A percentile compares a stretch with the other conserved stretches of the same genome.
These are phyloP conservation scores for Cytauxzoon felis DNA, from an alignment of 169 alveolate species.

Conservation along the genomic window DNA sequence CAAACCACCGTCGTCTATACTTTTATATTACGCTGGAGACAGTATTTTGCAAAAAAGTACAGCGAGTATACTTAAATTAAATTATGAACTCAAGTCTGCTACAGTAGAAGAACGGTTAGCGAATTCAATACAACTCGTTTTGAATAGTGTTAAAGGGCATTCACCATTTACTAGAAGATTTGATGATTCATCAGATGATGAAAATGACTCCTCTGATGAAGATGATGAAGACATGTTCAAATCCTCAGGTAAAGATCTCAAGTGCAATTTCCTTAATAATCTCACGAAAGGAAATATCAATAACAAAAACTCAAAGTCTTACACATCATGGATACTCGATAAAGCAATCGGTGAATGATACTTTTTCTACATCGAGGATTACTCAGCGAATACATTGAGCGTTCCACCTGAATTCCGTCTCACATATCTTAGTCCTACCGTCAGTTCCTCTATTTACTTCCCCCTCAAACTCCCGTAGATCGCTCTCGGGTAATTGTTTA, in stretches of 20 bases:
- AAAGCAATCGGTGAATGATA: constrained; percentile 5
- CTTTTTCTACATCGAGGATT: not conserved
- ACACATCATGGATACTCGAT: constrained; percentile 56
- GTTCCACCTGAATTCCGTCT: too few species aligned
- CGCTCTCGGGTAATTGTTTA: too few species aligned
- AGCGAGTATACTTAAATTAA: not conserved
- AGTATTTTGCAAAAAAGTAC: constrained; percentile 51
- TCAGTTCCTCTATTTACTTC: too few species aligned
- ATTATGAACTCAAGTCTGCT: constrained; percentile 15
- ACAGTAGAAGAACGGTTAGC: constrained; percentile 49
- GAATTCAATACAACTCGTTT: constrained; percentile 18
- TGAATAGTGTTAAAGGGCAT: constrained; percentile 51
- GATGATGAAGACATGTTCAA: constrained; percentile 1
- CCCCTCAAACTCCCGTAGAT: too few species aligned
- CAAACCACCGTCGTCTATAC: constrained; percentile 42
- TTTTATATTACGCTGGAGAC: constrained; percentile 53
- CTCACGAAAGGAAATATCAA: not conserved
- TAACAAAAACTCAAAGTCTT: constrained; percentile 29
- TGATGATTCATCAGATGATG: constrained; percentile 15
- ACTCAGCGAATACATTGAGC: too few species aligned
- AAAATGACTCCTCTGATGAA: constrained; percentile 8
- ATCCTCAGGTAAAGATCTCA: constrained; percentile 40
- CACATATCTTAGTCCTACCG: too few species aligned
- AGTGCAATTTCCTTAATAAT: constrained; percentile 36
- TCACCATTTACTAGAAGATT: constrained; percentile 1